Base-by-base conservation (phyloP, 2,329 filamentous ascomycete genomes). In the Pyrenochaeta sp. region DNA sequence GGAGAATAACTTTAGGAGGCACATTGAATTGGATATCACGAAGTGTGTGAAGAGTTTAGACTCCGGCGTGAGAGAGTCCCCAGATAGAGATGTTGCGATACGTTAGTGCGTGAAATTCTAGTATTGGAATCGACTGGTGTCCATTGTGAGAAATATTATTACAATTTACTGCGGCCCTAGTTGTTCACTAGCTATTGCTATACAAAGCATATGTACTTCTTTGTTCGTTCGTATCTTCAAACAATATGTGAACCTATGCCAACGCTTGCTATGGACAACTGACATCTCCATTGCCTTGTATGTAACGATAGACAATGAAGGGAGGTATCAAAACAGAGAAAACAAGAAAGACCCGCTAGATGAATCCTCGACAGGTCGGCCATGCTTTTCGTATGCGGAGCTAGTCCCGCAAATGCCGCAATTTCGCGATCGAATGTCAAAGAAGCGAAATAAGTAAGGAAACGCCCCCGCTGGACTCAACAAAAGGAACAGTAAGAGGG, bases 301-400 rank as follows among this genome's bases (percentile, higher is more conserved):
- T 52, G 50, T 51, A 45, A 45, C 44, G 46, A 52, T 62, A 47
- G 53, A 52, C 52, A 57, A 53, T 58, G 56, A 53, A 57, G 59
- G 50, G 56, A 69, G 70, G 70, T 72, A 72, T 72, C 68, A 71
- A 69, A 64, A 58, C 40, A 58, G 50, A 50, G 57, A 56, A 59
- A 67, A 32, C 24, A 27, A 51, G 30, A 50, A 58, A 37, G 36
- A 40, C 28, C 51, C 58, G 52, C 56, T 52, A 62, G 47, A 36
- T 19, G 50, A 57, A 56, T 46, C 50, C 22, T 40, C 48, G 52
- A 62, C 54, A 45, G 51, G 53, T 37, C 45, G 51, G 43, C 50
- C 52, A 49, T 56, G 53, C 54, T 64, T 63, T 63, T 62, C 50
- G 52, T 59, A 50, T 49, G 52, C 50, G 49, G 58, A 48, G 40